phyloP scores from a whole-genome alignment of 1,284 basidiomycete genomes.

The Ustilago curta region DNA sequence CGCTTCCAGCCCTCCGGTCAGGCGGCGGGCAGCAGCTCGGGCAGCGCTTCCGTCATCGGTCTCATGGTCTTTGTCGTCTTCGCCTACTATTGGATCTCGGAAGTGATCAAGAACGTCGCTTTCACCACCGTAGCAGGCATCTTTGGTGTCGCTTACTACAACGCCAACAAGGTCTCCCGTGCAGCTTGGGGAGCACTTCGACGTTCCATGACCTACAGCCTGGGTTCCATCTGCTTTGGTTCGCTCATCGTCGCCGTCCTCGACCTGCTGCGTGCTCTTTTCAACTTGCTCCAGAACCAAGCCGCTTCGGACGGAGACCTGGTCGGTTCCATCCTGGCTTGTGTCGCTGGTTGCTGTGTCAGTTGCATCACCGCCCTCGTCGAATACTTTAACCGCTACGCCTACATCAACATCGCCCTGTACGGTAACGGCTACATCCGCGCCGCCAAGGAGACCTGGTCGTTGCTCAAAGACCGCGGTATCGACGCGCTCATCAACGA shows the following conservation, averaged over 20 bases:
- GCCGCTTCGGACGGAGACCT: constrained; percentile 81
- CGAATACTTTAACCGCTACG: constrained; percentile 73
- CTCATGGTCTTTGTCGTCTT: constrained; percentile 64
- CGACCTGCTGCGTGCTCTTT: constrained; percentile 79
- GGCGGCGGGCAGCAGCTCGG: constrained; percentile 38
- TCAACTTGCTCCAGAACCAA: constrained; percentile 77
- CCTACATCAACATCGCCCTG: constrained; percentile 84
- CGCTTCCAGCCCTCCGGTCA: constrained; percentile 55
- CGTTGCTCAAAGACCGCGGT: constrained; percentile 80
- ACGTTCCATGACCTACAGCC: constrained; percentile 83
- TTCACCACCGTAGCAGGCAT: constrained; percentile 62
- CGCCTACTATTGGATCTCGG: constrained; percentile 57
- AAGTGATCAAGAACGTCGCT: constrained; percentile 64
- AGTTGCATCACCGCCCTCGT: constrained; percentile 46
- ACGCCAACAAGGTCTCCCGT: constrained; percentile 75
- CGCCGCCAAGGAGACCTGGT: constrained; percentile 92
- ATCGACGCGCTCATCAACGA: constrained; percentile 88
- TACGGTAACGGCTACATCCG: constrained; percentile 87
- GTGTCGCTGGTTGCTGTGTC: constrained; percentile 81
- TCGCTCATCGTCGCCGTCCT: constrained; percentile 88
- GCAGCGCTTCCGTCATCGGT: constrained; percentile 55
- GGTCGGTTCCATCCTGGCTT: constrained; percentile 80
- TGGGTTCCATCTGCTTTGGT: constrained; percentile 90
- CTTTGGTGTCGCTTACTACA: constrained; percentile 64
- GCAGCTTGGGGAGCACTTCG: constrained; percentile 75